Conservation (phyloP, 164 flowering plant genomes). For the Aristolochia fimbriata region DNA sequence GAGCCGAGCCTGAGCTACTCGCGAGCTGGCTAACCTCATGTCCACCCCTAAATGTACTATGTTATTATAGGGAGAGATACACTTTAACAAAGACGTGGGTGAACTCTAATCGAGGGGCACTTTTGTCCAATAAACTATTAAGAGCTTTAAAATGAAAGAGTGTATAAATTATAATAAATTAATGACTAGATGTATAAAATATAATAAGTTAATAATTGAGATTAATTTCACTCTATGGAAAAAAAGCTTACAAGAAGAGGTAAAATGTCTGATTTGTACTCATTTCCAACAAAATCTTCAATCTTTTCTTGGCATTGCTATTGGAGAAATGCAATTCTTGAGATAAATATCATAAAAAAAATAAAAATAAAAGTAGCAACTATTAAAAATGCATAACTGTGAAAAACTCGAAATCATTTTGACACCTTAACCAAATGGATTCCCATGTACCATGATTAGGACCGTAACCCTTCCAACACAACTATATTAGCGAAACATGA, state of each 20-base stretch:
- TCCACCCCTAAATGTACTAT: too few relatives aligned
- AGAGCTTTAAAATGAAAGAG: too few relatives aligned
- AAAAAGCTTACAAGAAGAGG: slow-evolving; percentile 67
- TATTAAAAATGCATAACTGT: background rate
- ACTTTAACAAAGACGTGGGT: too few relatives aligned
- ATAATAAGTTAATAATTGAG: too few relatives aligned
- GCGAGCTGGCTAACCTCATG: too few relatives aligned
- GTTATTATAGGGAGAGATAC: too few relatives aligned
- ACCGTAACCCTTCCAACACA: slow-evolving; percentile 61
- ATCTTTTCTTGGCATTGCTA: slow-evolving; percentile 45
- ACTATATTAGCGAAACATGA: slow-evolving; percentile 17
- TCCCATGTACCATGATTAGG: slow-evolving; percentile 58
- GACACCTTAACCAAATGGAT: slow-evolving; percentile 45
- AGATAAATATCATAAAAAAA: background rate
- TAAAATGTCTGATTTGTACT: slow-evolving; percentile 33
- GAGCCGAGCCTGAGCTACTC: too few relatives aligned
- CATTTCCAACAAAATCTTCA: slow-evolving; percentile 38
- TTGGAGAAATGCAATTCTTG: too few relatives aligned
- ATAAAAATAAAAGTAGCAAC: background rate
- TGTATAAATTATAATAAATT: too few relatives aligned
- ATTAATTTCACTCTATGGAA: background rate
- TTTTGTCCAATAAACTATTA: too few relatives aligned
- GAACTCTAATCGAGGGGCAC: too few relatives aligned
- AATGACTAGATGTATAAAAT: too few relatives aligned
- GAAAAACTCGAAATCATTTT: background rate